These are phyloP conservation scores for Plasmodium blacklocki DNA, from an alignment of 169 alveolate genomes.

Conservation along the genomic window DNA sequence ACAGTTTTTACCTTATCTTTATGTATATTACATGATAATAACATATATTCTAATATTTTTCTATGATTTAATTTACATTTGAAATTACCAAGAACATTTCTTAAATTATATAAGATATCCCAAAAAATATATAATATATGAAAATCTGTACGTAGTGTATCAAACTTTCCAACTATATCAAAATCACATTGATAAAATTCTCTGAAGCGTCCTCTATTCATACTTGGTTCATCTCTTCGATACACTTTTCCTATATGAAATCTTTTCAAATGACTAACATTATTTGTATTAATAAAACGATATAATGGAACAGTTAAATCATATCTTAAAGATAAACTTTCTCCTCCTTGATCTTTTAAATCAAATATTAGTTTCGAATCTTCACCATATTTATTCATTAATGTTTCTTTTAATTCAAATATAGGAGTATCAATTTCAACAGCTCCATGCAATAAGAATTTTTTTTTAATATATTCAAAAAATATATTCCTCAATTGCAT, in stretches of 20 bases:
- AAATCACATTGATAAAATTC: constrained; percentile 98
- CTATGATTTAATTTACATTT: constrained; percentile 93
- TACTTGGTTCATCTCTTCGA: constrained; percentile 98
- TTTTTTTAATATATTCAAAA: constrained; percentile 88
- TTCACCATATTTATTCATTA: constrained; percentile 97
- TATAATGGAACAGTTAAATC: constrained; percentile 99
- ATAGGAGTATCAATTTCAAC: constrained; percentile 98
- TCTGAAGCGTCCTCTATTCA: constrained; percentile 96
- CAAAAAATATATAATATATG: constrained; percentile 94
- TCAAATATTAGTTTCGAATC: constrained; percentile 97
- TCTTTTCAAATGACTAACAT: constrained; percentile 92
- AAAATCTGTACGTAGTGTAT: constrained; percentile 94
- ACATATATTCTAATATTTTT: constrained; percentile 92
- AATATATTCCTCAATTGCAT: constrained; percentile 94
- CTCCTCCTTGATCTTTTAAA: constrained; percentile 98
- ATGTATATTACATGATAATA: constrained; percentile 92
- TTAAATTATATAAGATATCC: constrained; percentile 88
- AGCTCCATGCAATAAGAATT: constrained; percentile 96
- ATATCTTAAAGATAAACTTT: constrained; percentile 95
- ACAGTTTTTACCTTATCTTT: constrained; percentile 90
- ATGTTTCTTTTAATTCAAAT: constrained; percentile 96
- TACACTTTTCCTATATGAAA: constrained; percentile 97
- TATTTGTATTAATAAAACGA: constrained; percentile 93
- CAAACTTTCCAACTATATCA: constrained; percentile 95
- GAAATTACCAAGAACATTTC: constrained; percentile 89